Conservation (phyloP, 495 filamentous ascomycete species). For the Penicillium canescens region DNA sequence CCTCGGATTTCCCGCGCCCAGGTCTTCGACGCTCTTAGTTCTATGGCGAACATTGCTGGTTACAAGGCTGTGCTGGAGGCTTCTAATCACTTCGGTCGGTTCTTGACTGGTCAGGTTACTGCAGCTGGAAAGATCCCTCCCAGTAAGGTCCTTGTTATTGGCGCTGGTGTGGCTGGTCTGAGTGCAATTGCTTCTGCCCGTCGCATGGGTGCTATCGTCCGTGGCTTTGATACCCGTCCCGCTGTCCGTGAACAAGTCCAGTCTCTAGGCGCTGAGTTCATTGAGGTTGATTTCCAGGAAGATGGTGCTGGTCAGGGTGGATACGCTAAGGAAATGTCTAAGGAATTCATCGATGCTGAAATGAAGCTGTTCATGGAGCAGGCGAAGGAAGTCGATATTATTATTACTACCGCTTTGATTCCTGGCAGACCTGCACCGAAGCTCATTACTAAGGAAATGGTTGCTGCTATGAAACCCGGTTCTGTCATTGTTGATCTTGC, state of each 20-base stretch:
- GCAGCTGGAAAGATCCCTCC: constrained; percentile 82
- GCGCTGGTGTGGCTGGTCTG: constrained; percentile 77
- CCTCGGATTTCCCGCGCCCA: constrained; percentile 81
- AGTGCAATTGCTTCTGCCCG: constrained; percentile 80
- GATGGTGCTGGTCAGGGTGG: constrained; percentile 79
- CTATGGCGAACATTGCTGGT: constrained; percentile 85
- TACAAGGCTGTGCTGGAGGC: constrained; percentile 85
- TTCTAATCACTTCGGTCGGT: constrained; percentile 79
- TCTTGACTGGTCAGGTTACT: constrained; percentile 79
- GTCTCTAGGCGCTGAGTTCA: constrained; percentile 79
- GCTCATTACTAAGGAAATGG: constrained; percentile 75
- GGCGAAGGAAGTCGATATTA: constrained; percentile 75
- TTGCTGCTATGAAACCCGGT: constrained; percentile 77
- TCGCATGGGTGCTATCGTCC: constrained; percentile 79
- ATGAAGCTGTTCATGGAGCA: constrained; percentile 86
- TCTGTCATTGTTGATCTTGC: constrained; percentile 81
- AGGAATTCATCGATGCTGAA: constrained; percentile 83
- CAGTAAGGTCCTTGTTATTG: constrained; percentile 80
- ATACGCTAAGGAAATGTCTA: constrained; percentile 86
- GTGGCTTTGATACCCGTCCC: constrained; percentile 78
- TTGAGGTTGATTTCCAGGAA: constrained; percentile 81
- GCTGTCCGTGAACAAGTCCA: constrained; percentile 82
- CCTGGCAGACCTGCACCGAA: constrained; percentile 75
- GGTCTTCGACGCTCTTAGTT: constrained; percentile 71
- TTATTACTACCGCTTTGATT: constrained; percentile 82